These are phyloP conservation scores for Lentinula sp. DNA, from an alignment of 768 basidiomycete genomes.

Conservation along the genomic window DNA sequence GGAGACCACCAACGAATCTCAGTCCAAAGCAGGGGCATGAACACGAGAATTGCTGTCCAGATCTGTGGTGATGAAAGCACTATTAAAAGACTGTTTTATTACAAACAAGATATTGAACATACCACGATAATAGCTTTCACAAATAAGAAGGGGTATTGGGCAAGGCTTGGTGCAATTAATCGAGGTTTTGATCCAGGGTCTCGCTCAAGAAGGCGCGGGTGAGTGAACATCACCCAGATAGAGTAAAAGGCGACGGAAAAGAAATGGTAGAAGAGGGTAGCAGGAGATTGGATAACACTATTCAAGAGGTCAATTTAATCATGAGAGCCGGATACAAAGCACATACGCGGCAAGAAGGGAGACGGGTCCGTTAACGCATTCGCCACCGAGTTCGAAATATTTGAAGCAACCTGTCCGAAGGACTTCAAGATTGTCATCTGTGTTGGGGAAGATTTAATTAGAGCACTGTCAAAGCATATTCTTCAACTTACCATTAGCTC, in stretches of 20 bases:
- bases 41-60: conserved; percentile 87
- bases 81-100: background rate
- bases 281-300: conserved; percentile 77
- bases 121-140: conserved; percentile 67
- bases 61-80: conserved; percentile 46
- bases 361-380: conserved; percentile 84
- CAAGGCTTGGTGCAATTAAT: conserved; percentile 35
- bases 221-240: conserved; percentile 84
- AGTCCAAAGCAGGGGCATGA: conserved; percentile 82
- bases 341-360: conserved; percentile 82
- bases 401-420: conserved; percentile 89
- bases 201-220: conserved; percentile 22
- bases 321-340: background rate
- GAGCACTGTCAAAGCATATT: background rate
- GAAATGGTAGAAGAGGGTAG: conserved; percentile 84
- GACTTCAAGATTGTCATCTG: conserved; percentile 56
- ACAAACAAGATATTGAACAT: conserved; percentile 26
- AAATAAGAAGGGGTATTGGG: conserved; percentile 65
- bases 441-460: background rate
- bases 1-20: conserved; percentile 64
- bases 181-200: conserved; percentile 28
- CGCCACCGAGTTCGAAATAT: conserved; percentile 92
- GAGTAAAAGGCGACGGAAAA: conserved; percentile 95
- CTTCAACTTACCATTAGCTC: conserved; percentile 63
- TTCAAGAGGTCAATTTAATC: conserved; percentile 2